Base-by-base conservation (phyloP, 179 eudicot genomes). In the Beta macrorhiza region DNA sequence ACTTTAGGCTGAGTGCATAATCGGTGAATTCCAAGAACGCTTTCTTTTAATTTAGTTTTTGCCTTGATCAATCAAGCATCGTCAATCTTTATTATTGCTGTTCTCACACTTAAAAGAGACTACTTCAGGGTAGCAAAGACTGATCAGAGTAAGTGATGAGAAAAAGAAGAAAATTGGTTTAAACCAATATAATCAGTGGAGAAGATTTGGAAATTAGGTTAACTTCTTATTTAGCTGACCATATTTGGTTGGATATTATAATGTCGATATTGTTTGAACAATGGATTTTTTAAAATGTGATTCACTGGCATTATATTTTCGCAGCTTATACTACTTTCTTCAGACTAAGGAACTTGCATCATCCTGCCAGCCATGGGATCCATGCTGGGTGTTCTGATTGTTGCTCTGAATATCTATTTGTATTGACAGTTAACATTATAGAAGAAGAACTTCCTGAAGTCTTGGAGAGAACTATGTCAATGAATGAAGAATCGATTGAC, bases 401-500 rank as follows among this genome's bases (percentile, higher is more conserved):
- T 17, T 57, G 42, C 4, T 52, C 55, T 19, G 51, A 68, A 19
- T 70, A 62, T 82, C 37, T 44, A 72, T 83, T 77, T 74, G 53
- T 67, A 45, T 56, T 83, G 64, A 44, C 83, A 88, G 90, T 84
- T 81, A 83, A 87, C 85, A 77, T 89, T 81, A 91, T 87, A 58
- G 87, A 86, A 72, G 89, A 83, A 71, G 82, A 82, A 52, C 67
- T 81, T 82, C 72, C 86, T 59, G 91, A 82, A 80, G 77, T 86
- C 69, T 80, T 71, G 57, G 92, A 84, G 75, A 80, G 91, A 84
- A 83, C 86, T 76, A 85, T 85, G 86, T 84, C 81, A 69, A 77
- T 78, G 71, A 82, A 78, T 81, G 83, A 86, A 67, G 97, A 91
- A 80, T 89, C 97, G 22, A 84, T 95, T 81, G 92, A 90, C 82